Base-by-base conservation (phyloP, 208 protist genomes). In the Endotrypanum monterogeii region DNA sequence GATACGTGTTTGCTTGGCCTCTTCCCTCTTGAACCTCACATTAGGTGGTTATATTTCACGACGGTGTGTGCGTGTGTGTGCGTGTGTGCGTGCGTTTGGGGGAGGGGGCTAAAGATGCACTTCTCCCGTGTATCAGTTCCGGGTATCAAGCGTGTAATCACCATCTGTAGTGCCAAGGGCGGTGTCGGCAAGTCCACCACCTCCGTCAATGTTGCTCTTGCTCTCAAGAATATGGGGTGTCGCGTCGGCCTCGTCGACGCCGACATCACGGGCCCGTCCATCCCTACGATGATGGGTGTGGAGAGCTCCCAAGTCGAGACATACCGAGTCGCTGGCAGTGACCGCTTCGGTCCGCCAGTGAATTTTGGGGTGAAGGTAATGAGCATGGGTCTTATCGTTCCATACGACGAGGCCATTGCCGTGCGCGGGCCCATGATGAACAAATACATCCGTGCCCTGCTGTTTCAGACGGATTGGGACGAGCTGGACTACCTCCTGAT, bases 121-220 rank as follows among this genome's bases (percentile, higher is more conserved):
- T 96, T 96, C 63, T 94, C 88, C 9, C 86, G 92, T 60, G 89
- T 96, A 3, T 80, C 74, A 1, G 89, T 97, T 63, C 90, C 90
- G 3, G 93, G 93, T 48, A 66, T 95, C 4, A 87, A 90, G 74
- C 77, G 94, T 54, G 88, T 97, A 37, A 84, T 98, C 68, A 95
- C 91, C 30, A 71, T 98, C 25, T 95, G 90, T 41, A 97, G 92
- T 65, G 93, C 90, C 55, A 98, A 98, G 79, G 96, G 96, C 52
- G 96, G 96, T n/a, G 96, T 98, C 51, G 96, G 96, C 7, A 98
- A 98, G 82, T 94, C 86, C 25, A 98, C 96, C 25, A 95, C 91
- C 18, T 87, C 87, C 12, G 90, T 96, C 5, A 98, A 98, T 76
- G 83, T 98, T 9, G 93, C 94, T 32, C 76, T 97, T 25, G 90